Conservation (phyloP, 306 rosid species). For the Vigna unguiculata region DNA sequence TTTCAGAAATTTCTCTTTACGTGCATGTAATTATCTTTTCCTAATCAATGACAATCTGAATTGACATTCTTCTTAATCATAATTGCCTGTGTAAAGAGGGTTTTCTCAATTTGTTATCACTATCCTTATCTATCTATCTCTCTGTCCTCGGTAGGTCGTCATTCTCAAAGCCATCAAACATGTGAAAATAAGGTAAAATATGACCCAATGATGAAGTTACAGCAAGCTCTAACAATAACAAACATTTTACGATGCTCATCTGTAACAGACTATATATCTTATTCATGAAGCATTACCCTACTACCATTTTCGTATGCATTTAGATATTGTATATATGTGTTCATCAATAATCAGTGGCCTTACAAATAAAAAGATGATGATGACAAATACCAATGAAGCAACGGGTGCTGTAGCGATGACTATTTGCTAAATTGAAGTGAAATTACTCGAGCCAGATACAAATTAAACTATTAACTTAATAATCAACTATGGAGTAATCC, state of each 20-base stretch:
- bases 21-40: background rate
- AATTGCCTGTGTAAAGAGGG: background rate
- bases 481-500: too few species aligned
- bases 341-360: background rate
- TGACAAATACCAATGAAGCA: background rate
- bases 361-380: background rate
- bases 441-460: background rate
- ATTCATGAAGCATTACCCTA: background rate
- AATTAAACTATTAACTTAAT: background rate
- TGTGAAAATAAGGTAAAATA: conserved; percentile 20
- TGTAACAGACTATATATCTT: conserved; percentile 21
- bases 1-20: background rate
- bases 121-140: background rate
- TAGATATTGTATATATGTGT: background rate
- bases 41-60: background rate
- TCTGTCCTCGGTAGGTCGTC: background rate
- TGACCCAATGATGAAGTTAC: background rate
- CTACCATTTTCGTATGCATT: background rate
- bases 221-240: conserved; percentile 27
- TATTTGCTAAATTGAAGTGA: background rate
- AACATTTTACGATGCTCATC: conserved; percentile 42
- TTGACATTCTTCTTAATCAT: conserved; percentile 28
- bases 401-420: background rate
- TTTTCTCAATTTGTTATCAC: conserved; percentile 1
- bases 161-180: conserved; percentile 24